Percentiles rank a stretch among this genome's conserved stretches.
These are phyloP conservation scores for Pseudoscleropodium purum DNA, from an alignment of 225 moss, liverwort and hornwort genomes.

Conservation along the genomic window DNA sequence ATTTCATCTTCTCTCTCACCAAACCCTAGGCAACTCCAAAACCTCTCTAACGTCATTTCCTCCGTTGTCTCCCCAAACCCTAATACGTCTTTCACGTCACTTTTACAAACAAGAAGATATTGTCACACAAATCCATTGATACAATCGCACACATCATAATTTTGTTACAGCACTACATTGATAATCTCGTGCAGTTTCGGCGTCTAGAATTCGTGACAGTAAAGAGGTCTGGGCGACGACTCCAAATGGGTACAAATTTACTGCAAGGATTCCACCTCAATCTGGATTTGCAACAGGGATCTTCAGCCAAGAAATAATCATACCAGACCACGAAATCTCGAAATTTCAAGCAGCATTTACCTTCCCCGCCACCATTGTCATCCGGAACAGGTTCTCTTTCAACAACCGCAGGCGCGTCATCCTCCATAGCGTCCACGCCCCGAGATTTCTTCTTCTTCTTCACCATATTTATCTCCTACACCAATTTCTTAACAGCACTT, in stretches of 20 bases:
- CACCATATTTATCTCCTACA: background rate
- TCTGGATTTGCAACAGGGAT: background rate
- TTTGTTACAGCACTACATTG: too few species aligned
- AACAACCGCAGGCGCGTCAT: background rate
- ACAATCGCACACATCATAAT: too few species aligned
- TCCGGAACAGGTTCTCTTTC: background rate
- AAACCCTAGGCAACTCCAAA: background rate
- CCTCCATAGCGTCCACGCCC: slow-evolving; percentile 14
- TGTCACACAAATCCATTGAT: background rate
- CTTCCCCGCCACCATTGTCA: background rate
- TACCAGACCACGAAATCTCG: background rate
- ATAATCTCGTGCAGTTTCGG: background rate
- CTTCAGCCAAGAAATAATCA: background rate
- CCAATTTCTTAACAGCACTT: background rate
- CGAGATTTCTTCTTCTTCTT: slow-evolving; percentile 17
- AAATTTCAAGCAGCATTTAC: background rate
- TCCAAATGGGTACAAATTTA: background rate
- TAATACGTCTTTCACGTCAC: background rate
- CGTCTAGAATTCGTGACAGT: background rate
- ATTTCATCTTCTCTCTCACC: background rate
- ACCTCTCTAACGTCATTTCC: background rate
- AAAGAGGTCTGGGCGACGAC: background rate
- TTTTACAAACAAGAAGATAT: background rate
- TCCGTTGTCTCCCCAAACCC: background rate
- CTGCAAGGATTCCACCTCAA: background rate